Conservation (phyloP, 2,329 filamentous ascomycete species). For the Cyphellophora europaea region DNA sequence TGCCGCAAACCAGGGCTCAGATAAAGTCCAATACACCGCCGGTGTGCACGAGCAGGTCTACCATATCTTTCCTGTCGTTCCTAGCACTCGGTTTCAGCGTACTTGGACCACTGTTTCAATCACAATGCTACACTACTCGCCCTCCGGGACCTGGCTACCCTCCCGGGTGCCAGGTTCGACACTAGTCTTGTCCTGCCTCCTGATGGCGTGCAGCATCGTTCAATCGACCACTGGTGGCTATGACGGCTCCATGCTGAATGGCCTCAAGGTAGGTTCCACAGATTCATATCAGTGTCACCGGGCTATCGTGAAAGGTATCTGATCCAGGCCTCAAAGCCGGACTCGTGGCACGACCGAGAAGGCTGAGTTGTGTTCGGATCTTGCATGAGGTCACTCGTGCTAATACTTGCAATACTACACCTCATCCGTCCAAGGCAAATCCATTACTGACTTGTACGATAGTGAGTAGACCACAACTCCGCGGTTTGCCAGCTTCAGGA, state of each 20-base stretch:
- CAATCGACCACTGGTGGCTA: conserved; percentile 31
- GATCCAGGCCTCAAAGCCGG: conserved; percentile 37
- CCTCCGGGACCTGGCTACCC: conserved; percentile 38
- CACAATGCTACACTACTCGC: conserved; percentile 21
- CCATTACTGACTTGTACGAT: no score
- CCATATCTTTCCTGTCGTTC: no score
- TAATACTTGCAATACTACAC: conserved; percentile 16
- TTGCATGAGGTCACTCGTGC: conserved; percentile 2
- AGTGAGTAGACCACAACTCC: no score
- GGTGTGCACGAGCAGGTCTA: no score
- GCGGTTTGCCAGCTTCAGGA: no score
- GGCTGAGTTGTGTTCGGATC: neutral
- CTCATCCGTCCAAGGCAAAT: no score
- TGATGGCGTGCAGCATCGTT: conserved; percentile 36
- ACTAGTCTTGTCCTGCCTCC: conserved; percentile 27
- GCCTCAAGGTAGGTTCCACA: conserved; percentile 33
- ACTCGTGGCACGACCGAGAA: conserved; percentile 35
- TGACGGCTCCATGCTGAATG: conserved; percentile 34
- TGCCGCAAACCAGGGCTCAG: no score
- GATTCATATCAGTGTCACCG: no score
- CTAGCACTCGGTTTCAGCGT: no score
- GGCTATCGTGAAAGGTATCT: conserved; percentile 29
- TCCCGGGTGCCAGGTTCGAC: conserved; percentile 39
- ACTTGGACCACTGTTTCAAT: neutral
- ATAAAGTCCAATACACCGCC: no score